Evolutionary conservation across 768 basidiomycete genomes (phyloP), one percentile per base, ranked within the genome.

Genomic region (Lentinula detonsa): DNA sequence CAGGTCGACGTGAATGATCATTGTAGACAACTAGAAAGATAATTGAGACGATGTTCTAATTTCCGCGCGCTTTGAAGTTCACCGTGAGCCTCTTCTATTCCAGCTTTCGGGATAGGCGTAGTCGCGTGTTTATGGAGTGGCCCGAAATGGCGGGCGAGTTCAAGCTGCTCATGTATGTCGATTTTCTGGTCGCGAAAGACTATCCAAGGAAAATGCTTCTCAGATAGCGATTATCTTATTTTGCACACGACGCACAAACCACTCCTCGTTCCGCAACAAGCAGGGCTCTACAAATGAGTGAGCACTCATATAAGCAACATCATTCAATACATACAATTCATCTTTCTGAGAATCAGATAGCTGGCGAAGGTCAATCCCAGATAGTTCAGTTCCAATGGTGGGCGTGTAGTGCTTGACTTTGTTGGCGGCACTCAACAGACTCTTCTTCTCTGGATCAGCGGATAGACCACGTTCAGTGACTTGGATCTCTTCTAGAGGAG

Each of bases 81-180:
- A 86, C 89, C 78, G 65, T 91, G 90, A 4, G 90, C 88, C 74
- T 90, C 87, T 66, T 90, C 86, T 3, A 91, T 77, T 15, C 90
- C 91, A 16, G 79, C 84, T 67, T 83, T 81, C 1, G 92, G 88
- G 52, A 93, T 78, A 0, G 87, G 87, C 9, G 90, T 91, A 2
- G 89, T 91, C 3, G 91, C 87, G 67, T 95, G 91, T 69, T 87
- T 90, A 72, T 94, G 91, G 50, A 91, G 79, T 51, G 82, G 88
- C 4, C 90, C 90, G 59, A 81, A 90, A 67, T 92, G 75, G 15
- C 84, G 83, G 6, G 81, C 87, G 61, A 93, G 75, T n/a, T 87
- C 84, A 9, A 91, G 79, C 66, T 92, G 87, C 62, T 87, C 78
- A 51, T 86, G 76, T 50, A 91, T 81, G 63, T 78, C 76, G 63